phyloP scores from a whole-genome alignment of 768 basidiomycete species.

The Piloderma croceum region DNA sequence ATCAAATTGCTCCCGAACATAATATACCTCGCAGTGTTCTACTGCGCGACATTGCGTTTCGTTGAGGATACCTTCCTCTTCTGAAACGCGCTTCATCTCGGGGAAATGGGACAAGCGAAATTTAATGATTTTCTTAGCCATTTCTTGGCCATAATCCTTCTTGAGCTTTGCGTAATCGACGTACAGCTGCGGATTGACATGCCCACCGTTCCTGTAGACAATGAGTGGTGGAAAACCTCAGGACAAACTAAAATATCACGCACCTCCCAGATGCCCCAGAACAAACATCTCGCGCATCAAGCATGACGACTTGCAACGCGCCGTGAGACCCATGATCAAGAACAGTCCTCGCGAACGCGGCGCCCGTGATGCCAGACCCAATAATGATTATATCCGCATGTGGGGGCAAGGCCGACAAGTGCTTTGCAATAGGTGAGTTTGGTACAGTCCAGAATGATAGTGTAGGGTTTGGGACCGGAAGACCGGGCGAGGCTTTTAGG shows the following conservation, averaged over 20 bases:
- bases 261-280: slow-evolving; percentile 72
- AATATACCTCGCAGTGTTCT: slow-evolving; percentile 54
- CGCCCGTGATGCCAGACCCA: slow-evolving; percentile 74
- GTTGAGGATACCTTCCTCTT: slow-evolving; percentile 47
- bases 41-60: slow-evolving; percentile 54
- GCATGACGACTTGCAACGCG: slow-evolving; percentile 51
- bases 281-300: slow-evolving; percentile 77
- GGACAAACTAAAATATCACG: slow-evolving; percentile 9
- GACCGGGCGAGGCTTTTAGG: slow-evolving; percentile 39
- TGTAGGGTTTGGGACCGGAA: slow-evolving; percentile 52
- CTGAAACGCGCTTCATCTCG: slow-evolving; percentile 42
- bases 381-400: slow-evolving; percentile 67
- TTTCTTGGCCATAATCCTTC: slow-evolving; percentile 37
- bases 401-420: slow-evolving; percentile 29
- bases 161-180: slow-evolving; percentile 50
- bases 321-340: slow-evolving; percentile 31
- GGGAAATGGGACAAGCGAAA: slow-evolving; percentile 58
- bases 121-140: slow-evolving; percentile 49
- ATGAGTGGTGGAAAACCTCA: not conserved
- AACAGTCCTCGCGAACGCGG: slow-evolving; percentile 51
- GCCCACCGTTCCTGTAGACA: slow-evolving; percentile 58
- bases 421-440: slow-evolving; percentile 38
- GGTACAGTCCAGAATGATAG: slow-evolving; percentile 63
- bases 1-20: slow-evolving; percentile 35
- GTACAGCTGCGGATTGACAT: slow-evolving; percentile 56